Conservation (phyloP, 116 monocot genomes). For the Phalaenopsis hybrid region DNA sequence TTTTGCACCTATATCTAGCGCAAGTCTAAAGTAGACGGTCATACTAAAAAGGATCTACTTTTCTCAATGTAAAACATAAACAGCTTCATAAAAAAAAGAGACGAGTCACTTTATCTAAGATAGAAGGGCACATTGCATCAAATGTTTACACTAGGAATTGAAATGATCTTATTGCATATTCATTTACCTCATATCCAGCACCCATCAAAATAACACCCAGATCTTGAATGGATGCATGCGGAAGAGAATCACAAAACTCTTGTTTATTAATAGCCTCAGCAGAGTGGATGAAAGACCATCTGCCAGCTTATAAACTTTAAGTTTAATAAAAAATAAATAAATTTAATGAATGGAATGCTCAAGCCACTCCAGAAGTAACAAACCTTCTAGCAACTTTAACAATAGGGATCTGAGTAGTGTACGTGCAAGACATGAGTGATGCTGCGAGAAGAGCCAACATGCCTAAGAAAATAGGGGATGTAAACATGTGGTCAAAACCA, state of each 20-base stretch:
- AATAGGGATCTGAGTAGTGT: slow-evolving; percentile 90
- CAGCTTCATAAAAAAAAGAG: too few relatives aligned
- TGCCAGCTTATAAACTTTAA: slow-evolving; percentile 18
- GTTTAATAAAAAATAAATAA: neutral
- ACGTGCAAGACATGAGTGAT: slow-evolving; percentile 95
- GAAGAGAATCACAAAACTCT: slow-evolving; percentile 72
- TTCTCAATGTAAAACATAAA: too few relatives aligned
- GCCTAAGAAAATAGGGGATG: slow-evolving; percentile 83
- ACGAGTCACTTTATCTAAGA: too few relatives aligned
- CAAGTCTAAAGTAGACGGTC: too few relatives aligned
- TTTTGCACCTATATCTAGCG: too few relatives aligned
- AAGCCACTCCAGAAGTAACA: neutral
- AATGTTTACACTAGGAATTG: neutral
- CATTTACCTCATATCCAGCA: slow-evolving; percentile 74
- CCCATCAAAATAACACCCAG: slow-evolving; percentile 84
- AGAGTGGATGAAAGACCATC: slow-evolving; percentile 89
- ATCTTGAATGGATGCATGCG: slow-evolving; percentile 77
- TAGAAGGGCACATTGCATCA: too few relatives aligned
- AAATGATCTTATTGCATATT: neutral
- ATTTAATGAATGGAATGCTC: neutral
- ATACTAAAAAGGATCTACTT: too few relatives aligned
- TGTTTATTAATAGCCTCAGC: slow-evolving; percentile 59
- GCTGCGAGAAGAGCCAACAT: slow-evolving; percentile 77
- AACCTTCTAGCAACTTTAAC: slow-evolving; percentile 91
- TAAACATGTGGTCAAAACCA: slow-evolving; percentile 96